Conservation (phyloP, 1,139 yeast genomes). For the Geotrichum armillariae region DNA sequence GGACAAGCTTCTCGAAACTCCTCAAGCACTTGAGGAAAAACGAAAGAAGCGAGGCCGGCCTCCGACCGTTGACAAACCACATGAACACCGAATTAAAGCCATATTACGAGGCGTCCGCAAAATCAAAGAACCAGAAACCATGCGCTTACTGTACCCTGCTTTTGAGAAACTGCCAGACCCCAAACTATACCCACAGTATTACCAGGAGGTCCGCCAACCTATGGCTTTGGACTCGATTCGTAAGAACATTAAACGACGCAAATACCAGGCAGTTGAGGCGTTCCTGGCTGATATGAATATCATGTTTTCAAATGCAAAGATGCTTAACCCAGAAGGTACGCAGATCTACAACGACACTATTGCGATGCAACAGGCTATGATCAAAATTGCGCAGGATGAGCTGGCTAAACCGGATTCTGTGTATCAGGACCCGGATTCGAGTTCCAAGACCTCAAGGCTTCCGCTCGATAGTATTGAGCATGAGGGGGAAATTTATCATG, state of each 20-base stretch:
- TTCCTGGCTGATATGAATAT: constrained; percentile 75
- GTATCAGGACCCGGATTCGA: constrained; percentile 60
- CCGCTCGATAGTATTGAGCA: constrained; percentile 77
- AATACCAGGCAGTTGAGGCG: constrained; percentile 70
- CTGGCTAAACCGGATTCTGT: constrained; percentile 79
- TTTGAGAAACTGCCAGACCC: constrained; percentile 85
- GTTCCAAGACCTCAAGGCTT: constrained; percentile 56
- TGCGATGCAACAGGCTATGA: constrained; percentile 61
- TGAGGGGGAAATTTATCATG: constrained; percentile 70
- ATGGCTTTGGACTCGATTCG: constrained; percentile 80
- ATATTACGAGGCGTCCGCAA: constrained; percentile 79
- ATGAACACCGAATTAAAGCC: constrained; percentile 86
- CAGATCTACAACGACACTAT: constrained; percentile 60
- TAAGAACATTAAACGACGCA: constrained; percentile 82
- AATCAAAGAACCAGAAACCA: constrained; percentile 56
- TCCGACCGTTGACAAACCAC: constrained; percentile 92
- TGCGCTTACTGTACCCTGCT: constrained; percentile 51
- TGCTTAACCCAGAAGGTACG: constrained; percentile 60
- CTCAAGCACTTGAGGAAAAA: constrained; percentile 43
- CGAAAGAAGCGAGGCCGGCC: constrained; percentile 90
- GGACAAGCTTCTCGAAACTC: constrained; percentile 25
- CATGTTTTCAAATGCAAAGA: constrained; percentile 74
- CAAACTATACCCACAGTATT: constrained; percentile 66
- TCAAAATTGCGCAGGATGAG: constrained; percentile 64
- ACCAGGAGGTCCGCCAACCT: constrained; percentile 62